These are phyloP conservation scores for Anthracocystis panici-leucophaei DNA, from an alignment of 1,284 basidiomycete genomes.

Conservation along the genomic window DNA sequence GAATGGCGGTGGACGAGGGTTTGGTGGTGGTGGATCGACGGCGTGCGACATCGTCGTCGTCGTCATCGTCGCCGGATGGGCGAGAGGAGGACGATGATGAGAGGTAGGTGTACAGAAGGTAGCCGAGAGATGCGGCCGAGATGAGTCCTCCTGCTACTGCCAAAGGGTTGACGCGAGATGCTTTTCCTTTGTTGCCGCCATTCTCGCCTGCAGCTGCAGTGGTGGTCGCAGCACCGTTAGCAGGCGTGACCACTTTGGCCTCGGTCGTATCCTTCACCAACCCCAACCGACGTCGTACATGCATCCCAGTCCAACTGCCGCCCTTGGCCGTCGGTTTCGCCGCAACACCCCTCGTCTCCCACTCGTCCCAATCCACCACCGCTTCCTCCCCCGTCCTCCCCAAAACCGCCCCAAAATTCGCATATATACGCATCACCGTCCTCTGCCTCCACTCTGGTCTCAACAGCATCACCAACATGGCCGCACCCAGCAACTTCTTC, in stretches of 20 bases:
- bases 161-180: slow-evolving; percentile 16
- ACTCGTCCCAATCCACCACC: slow-evolving; percentile 41
- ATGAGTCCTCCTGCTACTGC: slow-evolving; percentile 39
- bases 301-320: slow-evolving; percentile 30
- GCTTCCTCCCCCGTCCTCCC: not conserved
- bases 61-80: slow-evolving; percentile 16
- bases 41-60: slow-evolving; percentile 26
- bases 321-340: not conserved
- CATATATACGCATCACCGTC: slow-evolving; percentile 21
- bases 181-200: slow-evolving; percentile 3
- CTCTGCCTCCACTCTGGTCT: slow-evolving; percentile 37
- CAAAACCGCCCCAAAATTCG: not conserved
- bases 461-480: slow-evolving; percentile 26
- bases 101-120: slow-evolving; percentile 43
- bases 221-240: not conserved
- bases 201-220: slow-evolving; percentile 3
- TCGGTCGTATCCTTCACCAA: not conserved
- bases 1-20: not conserved
- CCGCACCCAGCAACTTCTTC: slow-evolving; percentile 20
- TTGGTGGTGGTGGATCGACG: slow-evolving; percentile 7
- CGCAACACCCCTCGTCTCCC: slow-evolving; percentile 16
- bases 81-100: slow-evolving; percentile 6
- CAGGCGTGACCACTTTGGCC: not conserved
- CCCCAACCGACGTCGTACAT: slow-evolving; percentile 30
- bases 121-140: slow-evolving; percentile 35